A percentile compares a stretch with the other conserved stretches of the same genome.
These are phyloP conservation scores for Mycena kentingensis DNA, from an alignment of 768 basidiomycete genomes.

Conservation along the genomic window DNA sequence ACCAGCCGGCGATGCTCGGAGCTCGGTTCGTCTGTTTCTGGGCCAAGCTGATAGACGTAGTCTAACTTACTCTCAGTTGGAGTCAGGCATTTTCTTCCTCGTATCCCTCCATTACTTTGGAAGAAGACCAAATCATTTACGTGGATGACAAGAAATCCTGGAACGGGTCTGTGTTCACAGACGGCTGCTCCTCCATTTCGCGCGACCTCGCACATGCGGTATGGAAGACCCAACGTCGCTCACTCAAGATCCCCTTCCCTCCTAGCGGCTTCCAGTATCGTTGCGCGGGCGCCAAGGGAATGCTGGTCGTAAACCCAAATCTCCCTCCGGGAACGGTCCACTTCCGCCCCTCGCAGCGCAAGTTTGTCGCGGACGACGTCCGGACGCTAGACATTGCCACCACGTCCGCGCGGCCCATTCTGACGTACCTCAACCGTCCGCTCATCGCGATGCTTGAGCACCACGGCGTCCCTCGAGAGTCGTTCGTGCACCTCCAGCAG, in stretches of 20 bases:
- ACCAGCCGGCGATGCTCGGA: slow-evolving; percentile 48
- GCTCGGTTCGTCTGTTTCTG: slow-evolving; percentile 35
- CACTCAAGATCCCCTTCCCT: slow-evolving; percentile 25
- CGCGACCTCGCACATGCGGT: slow-evolving; percentile 35
- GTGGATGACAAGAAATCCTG: slow-evolving; percentile 35
- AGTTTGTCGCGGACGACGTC: slow-evolving; percentile 43
- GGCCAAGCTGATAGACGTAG: neutral
- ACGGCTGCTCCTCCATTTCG: slow-evolving; percentile 54
- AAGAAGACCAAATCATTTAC: slow-evolving; percentile 34
- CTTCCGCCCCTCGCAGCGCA: slow-evolving; percentile 48
- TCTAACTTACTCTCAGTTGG: slow-evolving; percentile 34
- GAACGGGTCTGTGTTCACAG: slow-evolving; percentile 44
- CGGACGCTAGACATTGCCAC: slow-evolving; percentile 52
- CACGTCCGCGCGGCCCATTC: slow-evolving; percentile 44
- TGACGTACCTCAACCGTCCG: slow-evolving; percentile 48
- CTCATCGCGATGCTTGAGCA: slow-evolving; percentile 52
- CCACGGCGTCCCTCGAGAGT: slow-evolving; percentile 36
- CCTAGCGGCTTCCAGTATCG: slow-evolving; percentile 50
- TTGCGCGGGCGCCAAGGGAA: slow-evolving; percentile 50
- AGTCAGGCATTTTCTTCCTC: slow-evolving; percentile 57
- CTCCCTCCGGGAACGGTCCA: slow-evolving; percentile 37
- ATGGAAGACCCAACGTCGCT: slow-evolving; percentile 36
- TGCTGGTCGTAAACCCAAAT: slow-evolving; percentile 45
- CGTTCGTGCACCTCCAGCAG: slow-evolving; percentile 41
- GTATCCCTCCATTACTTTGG: slow-evolving; percentile 45